These are phyloP conservation scores for Aspergillus quadricinctus DNA, from an alignment of 2,329 filamentous ascomycete genomes.

Conservation along the genomic window DNA sequence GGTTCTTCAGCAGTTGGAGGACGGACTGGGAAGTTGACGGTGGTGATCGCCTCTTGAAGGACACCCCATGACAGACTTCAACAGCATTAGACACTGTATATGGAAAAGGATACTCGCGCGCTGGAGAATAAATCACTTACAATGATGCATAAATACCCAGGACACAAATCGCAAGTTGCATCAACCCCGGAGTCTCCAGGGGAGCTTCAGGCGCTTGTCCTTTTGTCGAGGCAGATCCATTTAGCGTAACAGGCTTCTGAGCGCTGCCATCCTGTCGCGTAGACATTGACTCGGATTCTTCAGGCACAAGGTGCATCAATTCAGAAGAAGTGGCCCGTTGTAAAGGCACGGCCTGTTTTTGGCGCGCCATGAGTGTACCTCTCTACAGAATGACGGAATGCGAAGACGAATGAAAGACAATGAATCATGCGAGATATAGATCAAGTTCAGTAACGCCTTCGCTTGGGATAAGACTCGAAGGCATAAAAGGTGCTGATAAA, in stretches of 20 bases:
- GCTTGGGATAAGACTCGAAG: not conserved
- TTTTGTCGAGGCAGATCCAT: conserved; percentile 18
- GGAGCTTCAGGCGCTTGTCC: conserved; percentile 23
- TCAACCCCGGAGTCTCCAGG: conserved; percentile 52
- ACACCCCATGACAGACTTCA: conserved; percentile 86
- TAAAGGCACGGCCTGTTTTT: conserved; percentile 63
- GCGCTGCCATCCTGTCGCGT: conserved; percentile 31
- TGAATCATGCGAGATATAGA: not conserved
- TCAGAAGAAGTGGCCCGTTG: conserved; percentile 65
- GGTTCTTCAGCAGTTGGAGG: conserved; percentile 44
- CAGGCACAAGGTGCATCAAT: conserved; percentile 46
- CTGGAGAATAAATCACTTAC: conserved; percentile 46
- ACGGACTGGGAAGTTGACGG: conserved; percentile 70
- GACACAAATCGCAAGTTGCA: conserved; percentile 82
- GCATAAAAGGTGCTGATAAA: conserved; percentile 8
- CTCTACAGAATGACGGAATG: not conserved
- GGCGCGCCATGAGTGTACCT: conserved; percentile 58
- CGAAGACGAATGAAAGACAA: not conserved
- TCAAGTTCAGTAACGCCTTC: not conserved
- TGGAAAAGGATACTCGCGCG: not conserved
- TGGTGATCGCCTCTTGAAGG: conserved; percentile 95
- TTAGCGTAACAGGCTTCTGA: conserved; percentile 9
- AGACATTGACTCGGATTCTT: conserved; percentile 25
- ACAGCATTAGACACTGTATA: not conserved
- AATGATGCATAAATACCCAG: conserved; percentile 95